Evolutionary conservation across 2,329 filamentous ascomycete genomes (phyloP), one percentile per base, ranked within the genome.

Genomic region (Colletotrichum sp.): DNA sequence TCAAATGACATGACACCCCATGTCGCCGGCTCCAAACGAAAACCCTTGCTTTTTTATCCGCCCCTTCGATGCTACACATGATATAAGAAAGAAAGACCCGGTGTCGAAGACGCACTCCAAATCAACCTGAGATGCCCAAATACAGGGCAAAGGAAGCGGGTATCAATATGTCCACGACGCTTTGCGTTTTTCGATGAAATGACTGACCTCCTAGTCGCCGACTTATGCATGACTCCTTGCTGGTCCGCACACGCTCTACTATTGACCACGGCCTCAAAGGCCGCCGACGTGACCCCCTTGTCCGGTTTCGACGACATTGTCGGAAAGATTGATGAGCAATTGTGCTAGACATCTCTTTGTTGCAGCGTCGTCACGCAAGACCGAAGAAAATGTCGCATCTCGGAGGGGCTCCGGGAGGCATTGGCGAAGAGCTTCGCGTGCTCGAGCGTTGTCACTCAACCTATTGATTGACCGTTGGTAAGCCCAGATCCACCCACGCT

Each of bases 261-360:
- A 66, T 65, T 33, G 43, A 27, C 15, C 18, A 24, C 27, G 15
- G 59, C 51, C 24, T 78, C 73, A 82, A 38, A 82, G 69, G 47
- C 79, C 43, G n/a, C 43, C 79, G 5, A 76, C 70, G 51, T 81
- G 80, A 54, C 68, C 77, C 55, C 74, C 77, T 34, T 74, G 76
- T 18, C 54, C 57, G 11, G 83, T 75, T 71, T 91, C 89, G 67
- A 88, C 92, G 73, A 96, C 93, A 77, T 94, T 96, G 84, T 98
- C 97, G 12, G 95, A 97, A 69, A 99, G 91, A 82, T 98, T 98
- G 86, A 98, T 97, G 74, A 98, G 89, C 11, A 99, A 92, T 84
- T 98, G 97, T n/a, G 96, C 95, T 38, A 99, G 92, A 83, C 97
- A 99, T 73, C 97, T 93, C 87, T 99, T 99, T 1, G 97, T 99